Evolutionary conservation across 2,329 filamentous ascomycete genomes (phyloP).

Genomic region (Cladosporium sp.): DNA sequence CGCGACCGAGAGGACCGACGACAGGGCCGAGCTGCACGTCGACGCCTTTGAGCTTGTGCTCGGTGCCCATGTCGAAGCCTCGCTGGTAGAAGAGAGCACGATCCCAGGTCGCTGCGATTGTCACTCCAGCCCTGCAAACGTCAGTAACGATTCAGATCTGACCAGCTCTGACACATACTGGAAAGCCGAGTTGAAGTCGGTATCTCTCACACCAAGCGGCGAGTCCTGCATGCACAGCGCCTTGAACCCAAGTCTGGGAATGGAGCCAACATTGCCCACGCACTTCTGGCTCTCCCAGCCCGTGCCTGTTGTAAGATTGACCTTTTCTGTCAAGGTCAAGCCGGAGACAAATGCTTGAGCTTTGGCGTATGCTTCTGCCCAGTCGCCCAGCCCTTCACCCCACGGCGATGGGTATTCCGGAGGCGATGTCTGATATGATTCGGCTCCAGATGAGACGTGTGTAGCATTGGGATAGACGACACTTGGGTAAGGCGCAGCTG

Average conservation of each 20-base stretch:
- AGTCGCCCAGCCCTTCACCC: conserved; percentile 32
- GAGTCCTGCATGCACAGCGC: conserved; percentile 40
- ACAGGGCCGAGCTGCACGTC: conserved; percentile 44
- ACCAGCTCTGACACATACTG: conserved; percentile 39
- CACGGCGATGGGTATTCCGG: conserved; percentile 27
- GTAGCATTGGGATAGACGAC: background rate
- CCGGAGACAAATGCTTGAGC: conserved; percentile 29
- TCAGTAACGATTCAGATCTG: background rate
- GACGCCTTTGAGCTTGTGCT: conserved; percentile 31
- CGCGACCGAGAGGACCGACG: conserved; percentile 29
- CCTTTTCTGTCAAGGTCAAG: conserved; percentile 33
- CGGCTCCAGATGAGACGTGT: conserved; percentile 17
- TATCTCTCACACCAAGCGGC: conserved; percentile 31
- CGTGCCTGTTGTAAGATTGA: conserved; percentile 55
- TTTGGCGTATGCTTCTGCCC: conserved; percentile 27
- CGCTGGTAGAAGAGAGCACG: conserved; percentile 32
- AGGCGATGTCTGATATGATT: conserved; percentile 26
- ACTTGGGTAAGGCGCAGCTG: background rate
- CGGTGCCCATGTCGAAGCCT: conserved; percentile 31
- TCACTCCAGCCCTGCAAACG: conserved; percentile 62
- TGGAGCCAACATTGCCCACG: conserved; percentile 50
- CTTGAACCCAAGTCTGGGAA: conserved; percentile 35
- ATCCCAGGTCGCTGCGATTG: conserved; percentile 65
- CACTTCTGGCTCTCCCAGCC: conserved; percentile 65
- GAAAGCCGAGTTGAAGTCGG: conserved; percentile 47